Conservation (phyloP, 192 early-diverging fungal genomes). For the Neocallimastix lanati region DNA sequence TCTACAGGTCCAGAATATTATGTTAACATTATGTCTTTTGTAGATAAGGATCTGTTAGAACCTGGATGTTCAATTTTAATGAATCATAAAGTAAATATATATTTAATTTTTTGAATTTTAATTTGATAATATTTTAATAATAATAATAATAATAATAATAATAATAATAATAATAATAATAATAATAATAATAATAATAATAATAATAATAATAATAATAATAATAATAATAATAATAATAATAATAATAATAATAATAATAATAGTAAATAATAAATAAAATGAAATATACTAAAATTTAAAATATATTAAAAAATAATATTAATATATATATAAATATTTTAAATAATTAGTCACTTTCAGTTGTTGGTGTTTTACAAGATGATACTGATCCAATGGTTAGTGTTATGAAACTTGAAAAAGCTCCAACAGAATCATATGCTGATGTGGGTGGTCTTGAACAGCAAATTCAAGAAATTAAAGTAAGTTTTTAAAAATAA, state of each 20-base stretch:
- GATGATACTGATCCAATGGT: constrained; percentile 98
- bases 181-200: no score
- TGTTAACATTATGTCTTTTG: constrained; percentile 93
- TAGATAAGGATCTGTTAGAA: constrained; percentile 95
- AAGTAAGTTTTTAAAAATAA: no score
- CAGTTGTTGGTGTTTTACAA: constrained; percentile 83
- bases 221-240: no score
- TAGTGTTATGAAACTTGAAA: constrained; percentile 97
- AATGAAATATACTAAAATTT: no score
- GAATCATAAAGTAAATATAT: constrained; percentile 58
- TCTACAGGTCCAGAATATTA: constrained; percentile 89
- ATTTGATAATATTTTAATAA: no score
- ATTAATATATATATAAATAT: constrained; percentile 7
- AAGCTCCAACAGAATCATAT: constrained; percentile 96
- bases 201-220: no score
- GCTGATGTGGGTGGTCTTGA: constrained; percentile 94
- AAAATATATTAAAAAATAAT: no score
- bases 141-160: no score
- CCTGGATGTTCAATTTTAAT: constrained; percentile 88
- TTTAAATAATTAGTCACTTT: constrained; percentile 29
- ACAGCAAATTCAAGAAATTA: constrained; percentile 94
- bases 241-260: no score
- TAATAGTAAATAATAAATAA: no score
- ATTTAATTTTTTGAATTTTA: background rate
- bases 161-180: no score